Base-by-base conservation (phyloP, 371 early-diverging fungal genomes). In the Rhizopus sp. region DNA sequence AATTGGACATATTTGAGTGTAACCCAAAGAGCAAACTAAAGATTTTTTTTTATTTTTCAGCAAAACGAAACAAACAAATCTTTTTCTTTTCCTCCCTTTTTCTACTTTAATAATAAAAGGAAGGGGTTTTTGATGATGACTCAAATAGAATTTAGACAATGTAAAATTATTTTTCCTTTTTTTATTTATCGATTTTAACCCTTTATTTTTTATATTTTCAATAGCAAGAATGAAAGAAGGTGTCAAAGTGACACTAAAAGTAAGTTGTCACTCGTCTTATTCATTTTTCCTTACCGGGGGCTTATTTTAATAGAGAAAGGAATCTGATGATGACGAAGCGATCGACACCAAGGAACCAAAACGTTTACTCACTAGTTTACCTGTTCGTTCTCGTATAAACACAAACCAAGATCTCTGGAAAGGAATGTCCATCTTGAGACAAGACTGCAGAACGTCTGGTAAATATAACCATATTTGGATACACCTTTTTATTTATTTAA, bases 371-470 rank as follows among this genome's bases (percentile, higher is more conserved):
- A 34, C 12, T 7, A 32, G 3, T 2, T 8, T 17, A n/a, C 13
- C 50, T 52, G 62, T 65, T 23, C 62, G 73, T 7, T 48, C 59
- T 7, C 49, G 47, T 8, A 55, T 70, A 13, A 68, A 69, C 57
- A 46, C 56, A 10, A 69, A 74, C 38, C 54, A 61, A 13, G 63
- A 68, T 7, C 31, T 74, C 12, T 75, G 76, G 76, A 42, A 58
- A 9, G 49, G 56, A 30, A 37, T 75, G 4, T 39, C 68, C 8
- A 59, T 68, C 17, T 50, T 72, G 23, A 68, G 62, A 12, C 63
- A 68, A 55, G 59, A 62, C 6, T 62, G 64, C 53, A 40, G 76
- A 56, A 75, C 68, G 23, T 47, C 68, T 41, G 76, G 76, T 75
- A 68, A 52, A 30, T 7, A 42, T 38, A 38, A 55, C 16, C 31